Conservation (phyloP, 106 monocot genomes). For the Allium cepa region DNA sequence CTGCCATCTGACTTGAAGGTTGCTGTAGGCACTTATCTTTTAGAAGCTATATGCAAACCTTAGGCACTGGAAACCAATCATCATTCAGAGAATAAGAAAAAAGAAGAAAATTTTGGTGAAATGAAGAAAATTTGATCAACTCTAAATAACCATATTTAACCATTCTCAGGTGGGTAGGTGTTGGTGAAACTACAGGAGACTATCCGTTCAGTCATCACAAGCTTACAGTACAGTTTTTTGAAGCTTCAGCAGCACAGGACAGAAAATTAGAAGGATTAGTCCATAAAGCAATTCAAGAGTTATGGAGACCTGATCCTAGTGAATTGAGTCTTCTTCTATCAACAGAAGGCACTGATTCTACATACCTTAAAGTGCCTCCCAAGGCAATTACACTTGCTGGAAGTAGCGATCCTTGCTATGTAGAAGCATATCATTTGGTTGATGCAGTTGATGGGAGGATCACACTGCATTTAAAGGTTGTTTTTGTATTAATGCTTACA, state of each 20-base stretch:
- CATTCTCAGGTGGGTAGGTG: slow-evolving; percentile 79
- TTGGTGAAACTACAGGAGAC: slow-evolving; percentile 89
- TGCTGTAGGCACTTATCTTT: too few relatives aligned
- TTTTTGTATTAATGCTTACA: background rate
- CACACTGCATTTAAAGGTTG: slow-evolving; percentile 91
- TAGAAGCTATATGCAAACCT: too few relatives aligned
- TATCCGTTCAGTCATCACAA: slow-evolving; percentile 99
- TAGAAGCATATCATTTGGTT: slow-evolving; percentile 97
- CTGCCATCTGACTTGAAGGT: too few relatives aligned
- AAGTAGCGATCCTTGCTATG: slow-evolving; percentile 94
- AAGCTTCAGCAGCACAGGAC: slow-evolving; percentile 93
- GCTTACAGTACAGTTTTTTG: slow-evolving; percentile 90
- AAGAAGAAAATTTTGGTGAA: too few relatives aligned
- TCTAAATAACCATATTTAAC: slow-evolving; percentile 5
- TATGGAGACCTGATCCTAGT: slow-evolving; percentile 94
- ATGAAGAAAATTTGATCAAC: background rate
- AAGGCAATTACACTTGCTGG: slow-evolving; percentile 63
- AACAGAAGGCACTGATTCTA: slow-evolving; percentile 67
- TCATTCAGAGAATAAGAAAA: too few relatives aligned
- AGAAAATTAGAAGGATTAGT: slow-evolving; percentile 96
- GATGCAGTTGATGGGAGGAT: slow-evolving; percentile 88
- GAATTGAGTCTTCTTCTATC: slow-evolving; percentile 69
- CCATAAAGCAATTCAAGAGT: slow-evolving; percentile 96
- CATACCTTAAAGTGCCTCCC: slow-evolving; percentile 77
- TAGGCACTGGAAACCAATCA: too few relatives aligned